Evolutionary conservation across 257 asterid genomes (phyloP), one percentile per base, ranked within the genome.

Genomic region (Agastache rugosa): DNA sequence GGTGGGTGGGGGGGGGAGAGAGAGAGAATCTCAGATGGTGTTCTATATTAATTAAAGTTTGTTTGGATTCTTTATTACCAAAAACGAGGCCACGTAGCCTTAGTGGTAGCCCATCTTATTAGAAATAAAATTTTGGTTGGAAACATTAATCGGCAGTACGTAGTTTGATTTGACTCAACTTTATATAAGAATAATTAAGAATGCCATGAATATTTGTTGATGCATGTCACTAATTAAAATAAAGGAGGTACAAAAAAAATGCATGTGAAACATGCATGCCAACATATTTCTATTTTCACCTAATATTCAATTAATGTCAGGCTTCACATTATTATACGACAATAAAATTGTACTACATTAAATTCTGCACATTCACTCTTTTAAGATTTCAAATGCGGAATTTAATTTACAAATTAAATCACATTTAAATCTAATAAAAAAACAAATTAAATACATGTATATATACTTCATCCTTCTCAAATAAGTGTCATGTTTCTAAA

Each of bases 11-110:
- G 2, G 59, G 7, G 27, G 17, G 25, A n/a, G 27, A 7, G 27
- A 53, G 11, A 53, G 69, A 19, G 23, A 39, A 9, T 39, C 41
- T 63, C 54, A 63, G 53, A 27, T 63, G 69, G 35, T 45, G 14
- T 11, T 31, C 37, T 31, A 45, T 66, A 22, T 66, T 8, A 47
- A 22, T 66, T 8, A 47, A 48, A 17, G 9, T 3, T 16, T 16
- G 3, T 45, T 2, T 29, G 3, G 3, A 23, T 47, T 69, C 20
- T 51, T 53, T n/a, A 11, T n/a, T 31, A n/a, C n/a, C n/a, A 12
- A 6, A 9, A 50, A 48, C n/a, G 54, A 15, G 2, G 10, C 54
- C 17, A 48, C 39, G 34, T 29, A 29, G 20, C 15, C 20, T 48
- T 31, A 12, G 8, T 48, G 0, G 20, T n/a, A 53, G 63, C 48